Evolutionary conservation across 129 eudicot genomes (phyloP), one percentile per base, ranked within the genome.

Genomic region (Smallanthus sonchifolius): DNA sequence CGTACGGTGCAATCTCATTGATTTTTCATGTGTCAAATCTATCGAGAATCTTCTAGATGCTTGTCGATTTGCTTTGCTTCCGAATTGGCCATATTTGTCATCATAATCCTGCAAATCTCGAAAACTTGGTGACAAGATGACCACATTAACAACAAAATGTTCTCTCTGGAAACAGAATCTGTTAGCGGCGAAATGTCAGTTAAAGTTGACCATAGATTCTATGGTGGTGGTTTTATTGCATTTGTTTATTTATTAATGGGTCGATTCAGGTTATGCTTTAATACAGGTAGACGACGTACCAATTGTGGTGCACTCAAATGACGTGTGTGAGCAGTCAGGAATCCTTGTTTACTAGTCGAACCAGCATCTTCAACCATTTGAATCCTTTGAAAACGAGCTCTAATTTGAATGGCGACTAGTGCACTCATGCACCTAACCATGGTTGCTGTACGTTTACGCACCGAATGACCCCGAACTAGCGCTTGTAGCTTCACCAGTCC

Each of bases 401-500:
- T 81, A 56, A 87, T 87, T 78, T 91, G 97, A 76, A 88, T 87
- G 3, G 92, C 60, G 56, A 91, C 81, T 10, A 91, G 71, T 6
- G 97, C 88, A 16, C 86, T 87, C 88, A 91, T 88, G 80, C 88
- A 81, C 74, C 90, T 75, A 28, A 91, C 68, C 77, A 85, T 80
- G 11, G 83, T 65, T 13, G 81, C 67, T 20, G 87, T 87, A 51
- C 78, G 85, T 74, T 88, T 91, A 61, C 97, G 88, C 28, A 91
- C 97, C 80, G 86, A 74, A 77, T 84, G 81, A 10, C 97, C 97
- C 65, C 96, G 84, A 64, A 85, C 96, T 2, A 88, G 68, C 10
- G 97, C 97, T 79, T 91, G 97, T 73, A 88, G 76, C 82, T 86
- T 91, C 68, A 91, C 96, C n/a, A 91, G 75, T 44, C 87, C 96